Conservation (phyloP, 2,329 filamentous ascomycete species). For the Clonostachys sp. region DNA sequence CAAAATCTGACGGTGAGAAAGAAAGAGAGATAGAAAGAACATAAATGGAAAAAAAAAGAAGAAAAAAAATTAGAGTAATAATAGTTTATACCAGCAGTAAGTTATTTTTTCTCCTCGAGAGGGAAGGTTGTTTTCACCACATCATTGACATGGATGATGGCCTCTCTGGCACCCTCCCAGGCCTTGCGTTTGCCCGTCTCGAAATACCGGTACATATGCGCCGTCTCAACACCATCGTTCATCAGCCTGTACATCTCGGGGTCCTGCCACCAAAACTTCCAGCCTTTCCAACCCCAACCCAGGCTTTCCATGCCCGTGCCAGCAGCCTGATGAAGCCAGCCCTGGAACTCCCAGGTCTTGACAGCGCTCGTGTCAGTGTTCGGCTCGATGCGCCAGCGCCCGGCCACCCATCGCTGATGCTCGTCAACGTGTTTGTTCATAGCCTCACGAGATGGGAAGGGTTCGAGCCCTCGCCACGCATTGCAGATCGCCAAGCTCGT, state of each 20-base stretch:
- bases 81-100: too few relatives aligned
- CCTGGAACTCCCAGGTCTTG: constrained; percentile 18
- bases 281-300: constrained; percentile 31
- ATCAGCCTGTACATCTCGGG: constrained; percentile 27
- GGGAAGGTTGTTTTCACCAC: background rate
- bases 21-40: background rate
- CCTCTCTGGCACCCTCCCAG: constrained; percentile 30
- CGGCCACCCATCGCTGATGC: constrained; percentile 23
- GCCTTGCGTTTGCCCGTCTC: constrained; percentile 26
- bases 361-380: constrained; percentile 19
- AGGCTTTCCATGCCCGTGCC: constrained; percentile 30
- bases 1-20: background rate
- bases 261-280: constrained; percentile 34
- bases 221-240: constrained; percentile 31
- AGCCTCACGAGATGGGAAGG: constrained; percentile 22
- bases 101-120: background rate
- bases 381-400: constrained; percentile 8
- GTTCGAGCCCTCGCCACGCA: constrained; percentile 31
- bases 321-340: constrained; percentile 34
- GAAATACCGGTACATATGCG: constrained; percentile 33
- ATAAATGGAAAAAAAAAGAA: background rate
- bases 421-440: constrained; percentile 27
- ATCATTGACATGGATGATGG: constrained; percentile 22
- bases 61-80: background rate
- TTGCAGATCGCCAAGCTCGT: constrained; percentile 35